Conservation (phyloP, 495 filamentous ascomycete genomes). For the Aspergillus baeticus region DNA sequence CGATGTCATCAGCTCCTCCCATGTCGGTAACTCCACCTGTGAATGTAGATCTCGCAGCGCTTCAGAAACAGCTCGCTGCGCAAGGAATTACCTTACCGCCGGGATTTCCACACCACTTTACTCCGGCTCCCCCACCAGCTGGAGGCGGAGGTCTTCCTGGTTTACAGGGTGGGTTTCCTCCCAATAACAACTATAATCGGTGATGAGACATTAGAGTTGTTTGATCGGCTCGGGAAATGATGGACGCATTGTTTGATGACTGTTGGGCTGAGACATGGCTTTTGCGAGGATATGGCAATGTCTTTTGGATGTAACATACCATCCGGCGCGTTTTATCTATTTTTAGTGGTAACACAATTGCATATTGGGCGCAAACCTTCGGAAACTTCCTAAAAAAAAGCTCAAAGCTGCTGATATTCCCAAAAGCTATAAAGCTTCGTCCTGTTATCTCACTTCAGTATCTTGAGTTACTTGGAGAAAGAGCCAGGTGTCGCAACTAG, state of each 20-base stretch:
- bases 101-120: conserved; percentile 46
- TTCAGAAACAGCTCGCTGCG: conserved; percentile 52
- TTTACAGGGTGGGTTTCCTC: conserved; percentile 36
- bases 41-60: conserved; percentile 66
- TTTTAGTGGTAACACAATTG: background rate
- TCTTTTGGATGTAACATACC: conserved; percentile 11
- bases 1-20: conserved; percentile 44
- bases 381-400: background rate
- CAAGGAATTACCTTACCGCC: conserved; percentile 41
- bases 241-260: conserved; percentile 3
- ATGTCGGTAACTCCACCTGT: conserved; percentile 49
- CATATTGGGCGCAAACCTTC: conserved; percentile 1
- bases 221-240: background rate
- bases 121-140: conserved; percentile 36
- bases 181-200: conserved; percentile 37
- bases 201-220: conserved; percentile 16
- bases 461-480: no score
- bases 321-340: conserved; percentile 1
- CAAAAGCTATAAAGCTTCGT: no score
- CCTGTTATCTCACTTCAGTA: no score
- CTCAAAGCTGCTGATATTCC: no score
- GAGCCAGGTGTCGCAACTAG: no score
- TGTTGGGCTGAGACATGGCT: background rate
- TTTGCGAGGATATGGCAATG: no score
- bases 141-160: conserved; percentile 45